phyloP scores from a whole-genome alignment of 768 basidiomycete genomes.

The Melanogaster broomeanus region DNA sequence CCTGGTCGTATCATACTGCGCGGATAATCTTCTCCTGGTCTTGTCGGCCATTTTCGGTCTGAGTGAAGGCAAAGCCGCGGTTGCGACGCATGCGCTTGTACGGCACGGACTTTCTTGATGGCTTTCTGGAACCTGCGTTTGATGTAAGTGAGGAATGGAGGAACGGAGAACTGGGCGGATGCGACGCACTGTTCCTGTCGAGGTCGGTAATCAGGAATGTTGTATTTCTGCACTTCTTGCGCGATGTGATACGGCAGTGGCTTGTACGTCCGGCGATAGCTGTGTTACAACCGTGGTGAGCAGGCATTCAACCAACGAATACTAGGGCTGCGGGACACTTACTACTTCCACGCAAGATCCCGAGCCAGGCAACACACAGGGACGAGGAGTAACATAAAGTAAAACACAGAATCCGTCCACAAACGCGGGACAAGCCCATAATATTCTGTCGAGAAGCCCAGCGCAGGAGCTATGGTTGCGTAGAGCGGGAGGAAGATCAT shows the following conservation, averaged over 20 bases:
- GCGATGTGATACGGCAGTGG: slow-evolving; percentile 97
- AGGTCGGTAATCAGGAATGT: slow-evolving; percentile 94
- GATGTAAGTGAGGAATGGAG: slow-evolving; percentile 9
- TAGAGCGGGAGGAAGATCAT: slow-evolving; percentile 95
- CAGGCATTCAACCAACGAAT: neutral
- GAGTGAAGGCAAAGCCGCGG: slow-evolving; percentile 97
- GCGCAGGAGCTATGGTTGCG: slow-evolving; percentile 78
- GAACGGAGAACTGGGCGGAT: neutral
- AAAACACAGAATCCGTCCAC: slow-evolving; percentile 89
- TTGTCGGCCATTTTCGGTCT: slow-evolving; percentile 88
- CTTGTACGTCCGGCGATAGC: slow-evolving; percentile 87
- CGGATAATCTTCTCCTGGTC: slow-evolving; percentile 86
- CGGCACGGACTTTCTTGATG: slow-evolving; percentile 99
- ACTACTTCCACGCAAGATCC: slow-evolving; percentile 99
- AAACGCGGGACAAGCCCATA: slow-evolving; percentile 84
- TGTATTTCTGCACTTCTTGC: slow-evolving; percentile 99
- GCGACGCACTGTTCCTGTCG: slow-evolving; percentile 91
- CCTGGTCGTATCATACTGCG: slow-evolving; percentile 86
- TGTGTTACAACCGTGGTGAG: slow-evolving; percentile 31
- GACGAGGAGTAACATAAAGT: slow-evolving; percentile 81
- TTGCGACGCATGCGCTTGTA: slow-evolving; percentile 96
- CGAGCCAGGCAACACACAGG: slow-evolving; percentile 84
- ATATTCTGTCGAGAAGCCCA: slow-evolving; percentile 92
- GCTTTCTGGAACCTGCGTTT: slow-evolving; percentile 90
- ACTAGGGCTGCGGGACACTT: slow-evolving; percentile 34